Conservation (phyloP, 1,284 basidiomycete genomes). For the Fomitopsis pinicola region DNA sequence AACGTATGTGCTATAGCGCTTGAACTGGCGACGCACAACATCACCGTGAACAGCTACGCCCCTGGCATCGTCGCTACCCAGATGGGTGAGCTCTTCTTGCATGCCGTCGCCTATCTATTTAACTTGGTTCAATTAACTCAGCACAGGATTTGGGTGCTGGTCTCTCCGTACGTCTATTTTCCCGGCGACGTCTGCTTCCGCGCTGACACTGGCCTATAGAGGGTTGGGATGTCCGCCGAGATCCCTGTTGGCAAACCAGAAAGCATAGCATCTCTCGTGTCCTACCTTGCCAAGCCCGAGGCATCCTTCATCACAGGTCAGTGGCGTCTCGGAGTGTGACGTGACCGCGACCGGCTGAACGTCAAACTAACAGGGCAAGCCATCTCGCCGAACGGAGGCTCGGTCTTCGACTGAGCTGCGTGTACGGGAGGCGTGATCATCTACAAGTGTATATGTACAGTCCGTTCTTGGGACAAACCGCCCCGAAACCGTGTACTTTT, state of each 20-base stretch:
- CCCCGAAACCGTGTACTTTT: too few species aligned
- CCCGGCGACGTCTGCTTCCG: not conserved
- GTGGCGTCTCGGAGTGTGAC: not conserved
- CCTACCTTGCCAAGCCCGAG: slow-evolving; percentile 12
- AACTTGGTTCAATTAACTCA: not conserved
- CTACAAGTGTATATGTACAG: not conserved
- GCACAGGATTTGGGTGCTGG: not conserved
- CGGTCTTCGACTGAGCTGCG: not conserved
- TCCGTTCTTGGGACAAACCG: not conserved
- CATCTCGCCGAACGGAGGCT: slow-evolving; percentile 2
- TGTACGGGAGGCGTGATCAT: not conserved
- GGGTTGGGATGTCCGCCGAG: not conserved
- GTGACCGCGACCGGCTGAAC: not conserved
- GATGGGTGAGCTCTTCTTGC: slow-evolving; percentile 3
- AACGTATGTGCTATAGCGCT: not conserved
- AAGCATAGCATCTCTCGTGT: slow-evolving; percentile 7
- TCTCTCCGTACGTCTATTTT: not conserved
- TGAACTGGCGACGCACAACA: slow-evolving; percentile 6
- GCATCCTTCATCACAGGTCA: slow-evolving; percentile 12
- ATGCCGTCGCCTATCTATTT: not conserved
- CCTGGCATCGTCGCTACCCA: slow-evolving; percentile 2
- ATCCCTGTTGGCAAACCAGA: slow-evolving; percentile 1
- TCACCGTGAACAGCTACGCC: slow-evolving; percentile 6
- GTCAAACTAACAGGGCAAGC: not conserved
- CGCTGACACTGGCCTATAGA: not conserved